Conservation (phyloP, 2,329 filamentous ascomycete genomes). For the Clarireedia paspali region DNA sequence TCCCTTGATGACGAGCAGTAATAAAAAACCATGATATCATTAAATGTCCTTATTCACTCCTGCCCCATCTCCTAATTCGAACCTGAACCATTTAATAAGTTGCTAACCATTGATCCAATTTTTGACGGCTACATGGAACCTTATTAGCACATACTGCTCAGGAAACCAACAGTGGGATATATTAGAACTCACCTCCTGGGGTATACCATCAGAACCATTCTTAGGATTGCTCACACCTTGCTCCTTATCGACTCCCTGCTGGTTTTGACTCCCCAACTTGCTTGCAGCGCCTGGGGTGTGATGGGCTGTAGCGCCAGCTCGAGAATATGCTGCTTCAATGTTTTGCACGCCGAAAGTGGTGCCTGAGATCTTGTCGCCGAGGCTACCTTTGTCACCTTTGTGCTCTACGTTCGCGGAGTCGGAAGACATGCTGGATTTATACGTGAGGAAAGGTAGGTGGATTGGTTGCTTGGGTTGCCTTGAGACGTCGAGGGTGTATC, state of each 20-base stretch:
- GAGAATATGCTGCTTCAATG: constrained; percentile 19
- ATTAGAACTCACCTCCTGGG: constrained; percentile 14
- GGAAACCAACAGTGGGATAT: not conserved
- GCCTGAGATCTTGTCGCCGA: not conserved
- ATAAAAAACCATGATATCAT: no score
- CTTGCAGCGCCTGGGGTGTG: constrained; percentile 18
- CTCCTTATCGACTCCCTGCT: constrained; percentile 2
- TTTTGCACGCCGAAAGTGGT: constrained; percentile 16
- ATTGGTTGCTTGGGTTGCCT: no score
- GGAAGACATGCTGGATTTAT: not conserved
- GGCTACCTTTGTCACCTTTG: not conserved
- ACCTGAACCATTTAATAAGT: constrained; percentile 18
- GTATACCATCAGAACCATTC: constrained; percentile 11
- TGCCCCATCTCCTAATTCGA: constrained; percentile 11
- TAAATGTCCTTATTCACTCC: no score
- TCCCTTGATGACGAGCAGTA: no score
- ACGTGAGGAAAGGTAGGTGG: no score
- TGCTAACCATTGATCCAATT: constrained; percentile 20
- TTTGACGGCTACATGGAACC: constrained; percentile 8
- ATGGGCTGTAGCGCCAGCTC: constrained; percentile 18
- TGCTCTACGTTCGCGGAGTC: not conserved
- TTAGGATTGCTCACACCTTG: constrained; percentile 17
- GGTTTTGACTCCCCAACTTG: constrained; percentile 16
- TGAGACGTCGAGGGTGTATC: no score
- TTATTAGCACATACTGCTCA: not conserved